phyloP scores from a whole-genome alignment of 257 asterid species.

The Fraxinus quadrangulata region DNA sequence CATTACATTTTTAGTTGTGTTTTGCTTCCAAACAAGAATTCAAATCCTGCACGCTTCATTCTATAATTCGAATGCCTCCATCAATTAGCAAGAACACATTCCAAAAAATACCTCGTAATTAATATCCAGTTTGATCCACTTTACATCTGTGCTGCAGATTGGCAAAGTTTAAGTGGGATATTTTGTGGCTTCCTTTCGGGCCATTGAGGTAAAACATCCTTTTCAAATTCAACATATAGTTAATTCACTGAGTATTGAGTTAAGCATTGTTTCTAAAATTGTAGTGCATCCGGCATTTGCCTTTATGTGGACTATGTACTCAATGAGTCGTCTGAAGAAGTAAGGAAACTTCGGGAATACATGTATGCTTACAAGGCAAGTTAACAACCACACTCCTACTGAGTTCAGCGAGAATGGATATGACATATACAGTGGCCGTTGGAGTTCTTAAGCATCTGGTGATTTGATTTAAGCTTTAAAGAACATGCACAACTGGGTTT shows the following conservation, averaged over 20 bases:
- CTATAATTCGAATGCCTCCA: not conserved
- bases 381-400: constrained; percentile 24
- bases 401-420: constrained; percentile 1
- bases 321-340: constrained; percentile 72
- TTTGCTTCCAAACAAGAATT: constrained; percentile 6
- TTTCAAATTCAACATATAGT: not conserved
- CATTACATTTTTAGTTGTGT: not conserved
- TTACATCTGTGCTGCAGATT: constrained; percentile 52
- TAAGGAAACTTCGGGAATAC: constrained; percentile 79
- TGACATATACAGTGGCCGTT: constrained; percentile 10
- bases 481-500: not conserved
- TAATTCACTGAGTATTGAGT: constrained; percentile 5
- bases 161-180: constrained; percentile 87
- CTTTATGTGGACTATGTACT: constrained; percentile 79
- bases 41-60: not conserved
- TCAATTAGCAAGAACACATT: not conserved
- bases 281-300: constrained; percentile 71
- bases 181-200: constrained; percentile 79
- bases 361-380: constrained; percentile 83
- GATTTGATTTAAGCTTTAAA: not conserved
- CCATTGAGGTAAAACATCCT: constrained; percentile 63
- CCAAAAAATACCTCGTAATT: not conserved
- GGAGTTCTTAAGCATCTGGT: not conserved
- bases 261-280: constrained; percentile 25
- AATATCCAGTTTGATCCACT: constrained; percentile 1